Base-by-base conservation (phyloP, 352 stramenopile genomes). In the Pythium oligandrum region DNA sequence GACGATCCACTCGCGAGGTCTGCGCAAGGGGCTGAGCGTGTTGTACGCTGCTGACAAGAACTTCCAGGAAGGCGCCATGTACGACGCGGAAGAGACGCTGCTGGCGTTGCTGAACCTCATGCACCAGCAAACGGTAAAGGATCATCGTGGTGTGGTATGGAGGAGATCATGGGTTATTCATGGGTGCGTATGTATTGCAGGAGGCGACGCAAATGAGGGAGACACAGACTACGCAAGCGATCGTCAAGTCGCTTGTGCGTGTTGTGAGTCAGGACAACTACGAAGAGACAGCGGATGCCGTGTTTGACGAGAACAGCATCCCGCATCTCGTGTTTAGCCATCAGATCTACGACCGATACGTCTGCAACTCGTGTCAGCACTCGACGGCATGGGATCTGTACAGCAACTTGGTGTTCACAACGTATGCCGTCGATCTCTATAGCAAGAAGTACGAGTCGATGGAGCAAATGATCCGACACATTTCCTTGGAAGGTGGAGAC, bases 41-140 rank as follows among this genome's bases (percentile, higher is more conserved):
- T 47, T 93, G n/a, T 93, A 89, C 58, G 63, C 70, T 26, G 81
- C 80, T 4, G 81, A 93, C 64, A 89, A 92, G 55, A 89, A 90
- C 51, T 93, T 93, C 46, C 75, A 89, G 53, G 81, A 90, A 69
- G 83, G 83, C 32, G 81, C 79, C n/a, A 93, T 93, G 83, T 90
- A 90, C 60, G 83, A 93, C 56, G 83, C 83, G 0, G 83, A 93
- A 46, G 83, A 93, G 51, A 93, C 83, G 48, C 68, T 93, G 32
- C 64, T 93, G n/a, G 80, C 83, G 40, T 44, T 93, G 50, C 57
- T 93, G 5, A 90, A 93, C 49, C 66, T 93, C 48, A 93, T 93
- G 83, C 83, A 93, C 50, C 83, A 93, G 65, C 80, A 90, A 56
- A 91, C 83, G 6, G 65, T 78, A 40, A 37, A 12, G 6, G 45